Evolutionary conservation across 1,139 yeast species (phyloP), one percentile per base, ranked within the genome.

Genomic region (Eremothecium gossypii): DNA sequence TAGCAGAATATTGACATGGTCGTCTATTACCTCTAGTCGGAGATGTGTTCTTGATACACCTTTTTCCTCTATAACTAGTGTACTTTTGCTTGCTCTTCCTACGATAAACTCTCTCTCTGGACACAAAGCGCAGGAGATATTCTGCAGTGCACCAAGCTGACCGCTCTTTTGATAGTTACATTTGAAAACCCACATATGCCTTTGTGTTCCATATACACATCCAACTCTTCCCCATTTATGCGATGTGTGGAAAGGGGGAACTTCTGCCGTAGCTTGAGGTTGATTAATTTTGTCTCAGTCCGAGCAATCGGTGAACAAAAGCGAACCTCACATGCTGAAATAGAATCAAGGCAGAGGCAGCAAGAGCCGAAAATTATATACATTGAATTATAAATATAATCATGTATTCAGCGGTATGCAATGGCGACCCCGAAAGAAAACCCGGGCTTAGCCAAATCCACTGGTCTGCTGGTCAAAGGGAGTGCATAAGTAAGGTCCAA

Each of bases 401-500:
- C 13, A 29, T 29, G 31, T n/a, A 29, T 29, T 35, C 10, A 27
- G 30, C n/a, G 12, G 8, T 8, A 11, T n/a, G 41, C 28, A 14
- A 63, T 43, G 3, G 57, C 51, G 20, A 61, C 53, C 4, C 64
- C 58, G 38, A 63, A 55, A 7, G 63, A 55, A 10, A 63, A 42
- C 0, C 67, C 66, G 8, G 64, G 61, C 33, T 59, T 60, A 14
- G 60, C 52, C 17, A 44, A 39, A 36, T 60, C 64, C 32, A 54
- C 54, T 8, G 47, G 30, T 44, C 64, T 55, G 12, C 48, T 40
- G 8, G 57, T 50, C 34, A 63, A 40, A n/a, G 67, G 67, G 20
- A 61, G 41, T 31, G 59, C 59, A 45, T 63, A 63, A 1, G 62
- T 53, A 26, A 63, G 40, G 41, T 61, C 65, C 46, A 63, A 40